Evolutionary conservation across 164 flowering plant genomes (phyloP).

Genomic region (Annona squamosa): DNA sequence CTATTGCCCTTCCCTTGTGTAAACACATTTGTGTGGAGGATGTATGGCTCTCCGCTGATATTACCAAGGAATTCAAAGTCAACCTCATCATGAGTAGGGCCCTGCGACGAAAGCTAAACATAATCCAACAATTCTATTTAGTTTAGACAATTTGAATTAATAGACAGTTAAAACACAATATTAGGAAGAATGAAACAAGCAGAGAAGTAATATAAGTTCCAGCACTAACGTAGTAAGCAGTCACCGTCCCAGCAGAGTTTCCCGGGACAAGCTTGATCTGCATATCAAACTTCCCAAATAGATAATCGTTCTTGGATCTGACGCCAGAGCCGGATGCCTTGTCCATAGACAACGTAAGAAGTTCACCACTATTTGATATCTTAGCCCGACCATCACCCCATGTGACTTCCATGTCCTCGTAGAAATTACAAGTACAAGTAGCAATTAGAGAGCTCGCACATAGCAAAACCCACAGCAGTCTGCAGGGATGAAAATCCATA

Average conservation of each 20-base stretch:
- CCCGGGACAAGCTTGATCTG: slow-evolving; percentile 34
- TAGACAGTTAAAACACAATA: not conserved
- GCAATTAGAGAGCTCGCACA: not conserved
- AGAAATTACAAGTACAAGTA: slow-evolving; percentile 3
- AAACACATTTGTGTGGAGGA: slow-evolving; percentile 11
- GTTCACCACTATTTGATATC: slow-evolving; percentile 6
- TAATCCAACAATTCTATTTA: not conserved
- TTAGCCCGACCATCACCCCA: slow-evolving; percentile 11
- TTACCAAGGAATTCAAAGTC: slow-evolving; percentile 15
- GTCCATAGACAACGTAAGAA: slow-evolving; percentile 27
- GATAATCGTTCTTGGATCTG: slow-evolving; percentile 25
- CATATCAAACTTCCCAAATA: slow-evolving; percentile 28
- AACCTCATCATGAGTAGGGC: slow-evolving; percentile 7
- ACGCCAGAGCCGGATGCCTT: slow-evolving; percentile 30
- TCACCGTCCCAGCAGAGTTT: slow-evolving; percentile 39
- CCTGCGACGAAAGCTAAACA: slow-evolving; percentile 8
- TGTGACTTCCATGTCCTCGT: slow-evolving; percentile 4
- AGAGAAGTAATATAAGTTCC: too few relatives aligned
- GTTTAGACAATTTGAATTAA: not conserved
- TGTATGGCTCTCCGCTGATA: slow-evolving; percentile 9
- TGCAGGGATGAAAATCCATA: not conserved
- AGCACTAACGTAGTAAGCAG: slow-evolving; percentile 29
- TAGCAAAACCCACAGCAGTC: not conserved
- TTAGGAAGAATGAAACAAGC: not conserved
- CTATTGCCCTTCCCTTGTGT: slow-evolving; percentile 9